Evolutionary conservation across 441 rosid genomes (phyloP).

Genomic region (Pelargonium myrrhifolium): DNA sequence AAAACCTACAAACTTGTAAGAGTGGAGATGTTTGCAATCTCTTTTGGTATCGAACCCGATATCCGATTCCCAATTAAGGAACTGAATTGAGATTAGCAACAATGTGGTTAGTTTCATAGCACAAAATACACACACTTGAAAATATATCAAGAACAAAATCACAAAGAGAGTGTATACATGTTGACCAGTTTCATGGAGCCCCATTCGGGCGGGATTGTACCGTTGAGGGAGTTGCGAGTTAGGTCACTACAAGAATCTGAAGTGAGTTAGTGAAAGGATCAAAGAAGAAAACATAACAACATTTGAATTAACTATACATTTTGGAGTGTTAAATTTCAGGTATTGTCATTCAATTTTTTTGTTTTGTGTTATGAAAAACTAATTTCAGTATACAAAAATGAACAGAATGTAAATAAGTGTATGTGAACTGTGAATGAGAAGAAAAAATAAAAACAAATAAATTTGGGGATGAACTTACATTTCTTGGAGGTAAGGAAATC

Average conservation of each 20-base stretch:
- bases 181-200: conserved; percentile 26
- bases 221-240: conserved; percentile 48
- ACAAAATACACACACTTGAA: background rate
- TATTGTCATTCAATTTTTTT: background rate
- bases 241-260: conserved; percentile 37
- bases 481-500: conserved; percentile 38
- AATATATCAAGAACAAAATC: background rate
- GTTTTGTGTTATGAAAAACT: too few relatives aligned
- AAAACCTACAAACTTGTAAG: conserved; percentile 35
- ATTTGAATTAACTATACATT: too few relatives aligned
- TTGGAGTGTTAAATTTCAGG: background rate
- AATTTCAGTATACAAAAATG: background rate
- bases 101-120: background rate
- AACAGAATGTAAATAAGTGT: too few relatives aligned
- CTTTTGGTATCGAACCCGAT: conserved; percentile 47
- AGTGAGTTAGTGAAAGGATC: background rate
- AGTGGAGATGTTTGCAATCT: conserved; percentile 39
- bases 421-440: too few relatives aligned
- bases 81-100: background rate
- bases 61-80: conserved; percentile 35
- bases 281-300: background rate
- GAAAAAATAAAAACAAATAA: too few relatives aligned
- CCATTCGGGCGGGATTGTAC: conserved; percentile 53
- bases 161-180: conserved; percentile 30
- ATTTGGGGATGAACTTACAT: conserved; percentile 25